Percentiles rank a stretch among this genome's conserved stretches.
phyloP scores from a whole-genome alignment of 2,329 filamentous ascomycete species.

The Calonectria multiphialidica region DNA sequence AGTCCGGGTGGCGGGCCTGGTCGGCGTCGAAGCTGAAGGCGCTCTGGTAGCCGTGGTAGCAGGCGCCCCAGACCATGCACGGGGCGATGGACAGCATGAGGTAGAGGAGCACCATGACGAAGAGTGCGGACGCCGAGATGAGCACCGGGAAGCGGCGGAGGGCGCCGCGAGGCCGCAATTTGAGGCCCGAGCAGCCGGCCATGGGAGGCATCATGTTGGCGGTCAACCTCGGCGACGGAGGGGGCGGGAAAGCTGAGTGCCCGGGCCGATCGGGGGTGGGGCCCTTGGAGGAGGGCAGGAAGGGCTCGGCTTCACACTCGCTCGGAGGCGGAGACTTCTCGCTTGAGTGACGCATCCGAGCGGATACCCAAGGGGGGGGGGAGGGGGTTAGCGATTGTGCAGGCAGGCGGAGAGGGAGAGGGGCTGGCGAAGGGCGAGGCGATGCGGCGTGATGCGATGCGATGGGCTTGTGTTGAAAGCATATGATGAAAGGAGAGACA shows the following conservation, averaged over 20 bases:
- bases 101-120: constrained; percentile 42
- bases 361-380: background rate
- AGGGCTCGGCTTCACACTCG: constrained; percentile 36
- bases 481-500: constrained; percentile 14
- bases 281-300: constrained; percentile 23
- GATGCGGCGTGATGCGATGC: background rate
- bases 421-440: background rate
- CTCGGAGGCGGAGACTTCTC: background rate
- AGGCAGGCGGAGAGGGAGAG: background rate
- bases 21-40: constrained; percentile 58
- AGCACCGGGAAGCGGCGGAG: constrained; percentile 37
- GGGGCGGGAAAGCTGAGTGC: constrained; percentile 17
- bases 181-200: constrained; percentile 28
- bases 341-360: background rate
- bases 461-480: background rate
- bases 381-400: background rate
- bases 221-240: constrained; percentile 17
- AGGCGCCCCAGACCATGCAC: constrained; percentile 42
- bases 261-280: constrained; percentile 29
- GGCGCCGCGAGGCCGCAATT: constrained; percentile 22
- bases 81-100: constrained; percentile 43
- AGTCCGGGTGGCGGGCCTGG: constrained; percentile 47
- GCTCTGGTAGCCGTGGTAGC: constrained; percentile 46
- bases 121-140: constrained; percentile 32
- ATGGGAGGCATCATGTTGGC: constrained; percentile 40